Percentiles rank a stretch among this genome's conserved stretches.
Evolutionary conservation across 202 grass and related monocot species (phyloP).

Genomic region (Bolboschoenoplectus hybrid): DNA sequence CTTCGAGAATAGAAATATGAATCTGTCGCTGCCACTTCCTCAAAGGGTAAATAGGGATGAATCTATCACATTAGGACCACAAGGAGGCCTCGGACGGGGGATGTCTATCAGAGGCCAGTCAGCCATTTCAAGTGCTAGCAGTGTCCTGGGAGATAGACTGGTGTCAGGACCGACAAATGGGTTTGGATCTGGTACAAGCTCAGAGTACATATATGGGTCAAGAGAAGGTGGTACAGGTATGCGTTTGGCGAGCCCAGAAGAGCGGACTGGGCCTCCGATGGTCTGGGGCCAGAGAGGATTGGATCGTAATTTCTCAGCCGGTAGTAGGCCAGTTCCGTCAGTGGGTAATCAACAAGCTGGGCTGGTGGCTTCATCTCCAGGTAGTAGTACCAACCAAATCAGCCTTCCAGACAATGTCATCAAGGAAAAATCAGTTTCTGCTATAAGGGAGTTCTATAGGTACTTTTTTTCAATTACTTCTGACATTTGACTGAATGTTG

Average conservation of each 20-base stretch:
- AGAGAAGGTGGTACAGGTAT: slow-evolving; percentile 34
- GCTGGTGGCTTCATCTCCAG: slow-evolving; percentile 48
- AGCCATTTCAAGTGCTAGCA: slow-evolving; percentile 52
- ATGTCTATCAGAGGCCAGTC: slow-evolving; percentile 91
- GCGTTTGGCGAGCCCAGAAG: slow-evolving; percentile 36
- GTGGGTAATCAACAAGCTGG: slow-evolving; percentile 39
- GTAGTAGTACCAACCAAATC: slow-evolving; percentile 51
- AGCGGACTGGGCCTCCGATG: slow-evolving; percentile 26
- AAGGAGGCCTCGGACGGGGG: slow-evolving; percentile 82
- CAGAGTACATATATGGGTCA: slow-evolving; percentile 31
- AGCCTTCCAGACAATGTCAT: slow-evolving; percentile 51
- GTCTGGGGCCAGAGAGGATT: slow-evolving; percentile 43
- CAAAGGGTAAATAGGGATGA: slow-evolving; percentile 74
- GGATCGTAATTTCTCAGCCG: slow-evolving; percentile 51
- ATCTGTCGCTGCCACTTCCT: slow-evolving; percentile 60
- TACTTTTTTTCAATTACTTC: slow-evolving; percentile 22
- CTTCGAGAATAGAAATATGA: slow-evolving; percentile 54
- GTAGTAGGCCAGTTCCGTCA: slow-evolving; percentile 46
- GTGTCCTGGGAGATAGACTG: slow-evolving; percentile 52
- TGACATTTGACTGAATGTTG: slow-evolving; percentile 15
- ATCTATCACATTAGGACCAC: slow-evolving; percentile 73
- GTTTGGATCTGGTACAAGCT: slow-evolving; percentile 25
- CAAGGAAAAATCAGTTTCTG: slow-evolving; percentile 70
- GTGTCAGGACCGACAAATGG: slow-evolving; percentile 51
- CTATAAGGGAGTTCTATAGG: slow-evolving; percentile 95